Evolutionary conservation across 257 asterid species (phyloP).

Genomic region (Jaltomata sinuosa): DNA sequence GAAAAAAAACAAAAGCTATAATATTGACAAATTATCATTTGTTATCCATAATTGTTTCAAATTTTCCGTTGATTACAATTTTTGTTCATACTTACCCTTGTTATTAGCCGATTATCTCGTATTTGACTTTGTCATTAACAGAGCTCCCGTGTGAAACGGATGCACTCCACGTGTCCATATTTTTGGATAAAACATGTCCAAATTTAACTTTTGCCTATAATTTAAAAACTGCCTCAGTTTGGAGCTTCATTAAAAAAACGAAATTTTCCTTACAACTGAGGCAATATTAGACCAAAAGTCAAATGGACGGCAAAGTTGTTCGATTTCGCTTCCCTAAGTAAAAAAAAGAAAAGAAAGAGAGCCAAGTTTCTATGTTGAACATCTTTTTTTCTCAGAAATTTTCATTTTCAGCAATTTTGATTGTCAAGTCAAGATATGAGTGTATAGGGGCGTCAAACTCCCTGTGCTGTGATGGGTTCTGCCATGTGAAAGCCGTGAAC

Average conservation of each 20-base stretch:
- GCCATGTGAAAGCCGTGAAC: too few relatives aligned
- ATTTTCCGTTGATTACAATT: background rate
- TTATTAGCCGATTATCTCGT: background rate
- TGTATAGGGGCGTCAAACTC: too few relatives aligned
- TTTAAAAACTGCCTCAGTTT: background rate
- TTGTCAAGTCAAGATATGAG: too few relatives aligned
- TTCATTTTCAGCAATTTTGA: too few relatives aligned
- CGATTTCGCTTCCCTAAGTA: background rate
- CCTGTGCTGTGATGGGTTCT: too few relatives aligned
- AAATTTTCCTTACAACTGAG: background rate
- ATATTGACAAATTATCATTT: too few relatives aligned
- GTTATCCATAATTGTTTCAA: background rate
- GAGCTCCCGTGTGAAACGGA: background rate
- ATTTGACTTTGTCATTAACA: background rate
- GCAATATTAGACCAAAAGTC: background rate
- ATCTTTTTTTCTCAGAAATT: too few relatives aligned
- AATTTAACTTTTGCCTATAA: background rate
- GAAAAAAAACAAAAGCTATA: too few relatives aligned
- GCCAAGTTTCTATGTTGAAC: background rate
- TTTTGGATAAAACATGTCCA: background rate
- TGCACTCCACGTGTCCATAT: background rate
- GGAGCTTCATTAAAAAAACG: background rate
- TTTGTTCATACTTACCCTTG: background rate
- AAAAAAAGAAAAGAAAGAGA: background rate
- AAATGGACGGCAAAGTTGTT: background rate